Evolutionary conservation across 2,329 filamentous ascomycete genomes (phyloP).

Genomic region (Dissoconium aciculare): DNA sequence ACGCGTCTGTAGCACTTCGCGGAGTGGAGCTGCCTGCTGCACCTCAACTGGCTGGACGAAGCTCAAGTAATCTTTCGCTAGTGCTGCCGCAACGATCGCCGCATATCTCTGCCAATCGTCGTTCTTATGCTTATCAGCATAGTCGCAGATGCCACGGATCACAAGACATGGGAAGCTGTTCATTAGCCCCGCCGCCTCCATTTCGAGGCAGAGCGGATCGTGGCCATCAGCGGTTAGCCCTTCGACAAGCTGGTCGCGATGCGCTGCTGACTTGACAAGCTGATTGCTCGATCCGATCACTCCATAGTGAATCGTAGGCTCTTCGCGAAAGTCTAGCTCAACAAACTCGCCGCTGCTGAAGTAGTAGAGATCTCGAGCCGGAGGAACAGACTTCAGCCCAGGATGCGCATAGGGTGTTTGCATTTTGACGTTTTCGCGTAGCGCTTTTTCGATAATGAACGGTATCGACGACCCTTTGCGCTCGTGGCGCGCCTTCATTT

Average conservation of each 20-base stretch:
- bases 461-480: slow-evolving; percentile 1
- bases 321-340: no score
- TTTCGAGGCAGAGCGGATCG: slow-evolving; percentile 9
- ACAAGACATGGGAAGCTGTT: slow-evolving; percentile 15
- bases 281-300: slow-evolving; percentile 27
- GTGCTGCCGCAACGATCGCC: slow-evolving; percentile 13
- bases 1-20: no score
- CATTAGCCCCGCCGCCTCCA: no score
- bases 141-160: slow-evolving; percentile 16
- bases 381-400: no score
- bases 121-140: slow-evolving; percentile 14
- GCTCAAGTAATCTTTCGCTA: slow-evolving; percentile 9
- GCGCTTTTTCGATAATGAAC: no score
- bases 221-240: slow-evolving; percentile 4
- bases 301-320: slow-evolving; percentile 26
- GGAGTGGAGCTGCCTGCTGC: no score
- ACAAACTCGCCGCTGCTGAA: no score
- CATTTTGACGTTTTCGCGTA: no score
- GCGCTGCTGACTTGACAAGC: slow-evolving; percentile 25
- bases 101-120: slow-evolving; percentile 15
- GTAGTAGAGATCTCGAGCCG: no score
- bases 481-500: slow-evolving; percentile 4
- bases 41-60: slow-evolving; percentile 2
- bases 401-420: no score
- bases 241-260: slow-evolving; percentile 14